phyloP scores from a whole-genome alignment of 2,329 filamentous ascomycete genomes.

The Fusarium succisae region DNA sequence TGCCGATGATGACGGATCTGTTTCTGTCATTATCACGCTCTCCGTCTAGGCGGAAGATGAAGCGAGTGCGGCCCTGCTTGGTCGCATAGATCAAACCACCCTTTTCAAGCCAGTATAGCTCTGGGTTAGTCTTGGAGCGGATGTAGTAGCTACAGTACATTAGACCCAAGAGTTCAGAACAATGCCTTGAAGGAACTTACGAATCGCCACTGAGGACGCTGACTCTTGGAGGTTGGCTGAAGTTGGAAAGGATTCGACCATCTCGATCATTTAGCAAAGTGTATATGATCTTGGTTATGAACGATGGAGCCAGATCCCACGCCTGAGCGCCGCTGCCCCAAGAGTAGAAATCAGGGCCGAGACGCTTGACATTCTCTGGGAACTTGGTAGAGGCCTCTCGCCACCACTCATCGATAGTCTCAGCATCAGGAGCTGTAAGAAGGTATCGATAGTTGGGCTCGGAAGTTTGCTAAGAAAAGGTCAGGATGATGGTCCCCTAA shows the following conservation, averaged over 20 bases:
- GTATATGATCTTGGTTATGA: neutral
- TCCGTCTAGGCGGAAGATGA: neutral
- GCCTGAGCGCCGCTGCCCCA: neutral
- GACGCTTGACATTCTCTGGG: neutral
- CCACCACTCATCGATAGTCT: conserved; percentile 12
- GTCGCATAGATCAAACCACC: neutral
- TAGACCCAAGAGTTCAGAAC: neutral
- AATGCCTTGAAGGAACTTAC: neutral
- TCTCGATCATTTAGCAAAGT: neutral
- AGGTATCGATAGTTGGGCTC: neutral
- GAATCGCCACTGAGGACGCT: neutral
- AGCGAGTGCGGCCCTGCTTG: neutral
- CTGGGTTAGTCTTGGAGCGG: conserved; percentile 3
- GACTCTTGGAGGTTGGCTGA: neutral
- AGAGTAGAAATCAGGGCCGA: neutral
- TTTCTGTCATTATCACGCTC: neutral
- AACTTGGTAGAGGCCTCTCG: neutral
- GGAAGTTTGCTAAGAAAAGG: neutral
- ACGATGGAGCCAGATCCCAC: neutral
- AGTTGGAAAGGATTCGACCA: neutral
- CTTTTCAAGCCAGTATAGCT: conserved; percentile 2
- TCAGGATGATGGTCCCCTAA: neutral
- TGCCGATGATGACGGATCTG: neutral
- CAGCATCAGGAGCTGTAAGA: neutral
- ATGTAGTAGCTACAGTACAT: neutral